Percentiles rank a stretch among this genome's conserved stretches.
Conservation (phyloP, 805 yeast species). For the Saccharomycopsis olivae region DNA sequence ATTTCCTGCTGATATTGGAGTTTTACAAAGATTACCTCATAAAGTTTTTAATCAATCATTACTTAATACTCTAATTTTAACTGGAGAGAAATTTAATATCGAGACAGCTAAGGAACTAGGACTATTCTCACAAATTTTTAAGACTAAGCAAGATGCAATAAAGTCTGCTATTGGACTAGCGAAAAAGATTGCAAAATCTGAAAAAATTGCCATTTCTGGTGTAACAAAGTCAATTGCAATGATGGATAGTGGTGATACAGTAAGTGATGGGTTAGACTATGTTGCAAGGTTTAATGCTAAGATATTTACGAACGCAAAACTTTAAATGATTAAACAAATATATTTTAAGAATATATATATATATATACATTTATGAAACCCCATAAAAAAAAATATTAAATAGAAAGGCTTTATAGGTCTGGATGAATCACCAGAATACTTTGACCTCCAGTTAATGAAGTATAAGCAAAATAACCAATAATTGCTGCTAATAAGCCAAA, state of each 20-base stretch:
- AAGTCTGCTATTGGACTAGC: conserved; percentile 42
- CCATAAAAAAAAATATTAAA: no score
- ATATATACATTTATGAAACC: no score
- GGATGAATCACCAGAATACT: no score
- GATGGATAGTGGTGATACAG: conserved; percentile 10
- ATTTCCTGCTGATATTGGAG: conserved; percentile 70
- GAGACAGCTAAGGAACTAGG: conserved; percentile 50
- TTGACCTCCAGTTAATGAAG: not conserved
- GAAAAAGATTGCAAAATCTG: conserved; percentile 1
- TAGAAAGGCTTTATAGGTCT: no score
- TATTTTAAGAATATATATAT: no score
- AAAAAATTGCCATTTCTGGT: conserved; percentile 7
- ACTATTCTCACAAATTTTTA: conserved; percentile 37
- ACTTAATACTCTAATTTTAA: conserved; percentile 48
- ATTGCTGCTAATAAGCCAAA: not conserved
- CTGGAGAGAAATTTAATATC: conserved; percentile 46
- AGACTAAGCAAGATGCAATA: conserved; percentile 39
- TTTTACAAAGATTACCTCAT: conserved; percentile 54
- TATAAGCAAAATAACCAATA: not conserved
- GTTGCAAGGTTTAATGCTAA: conserved; percentile 10
- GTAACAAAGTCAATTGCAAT: conserved; percentile 3
- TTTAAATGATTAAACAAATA: no score
- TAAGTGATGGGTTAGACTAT: conserved; percentile 8
- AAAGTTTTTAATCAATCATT: conserved; percentile 44
- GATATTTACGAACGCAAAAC: no score